Conservation (phyloP, 2,329 filamentous ascomycete genomes). For the Coniochaeta ligniaria region DNA sequence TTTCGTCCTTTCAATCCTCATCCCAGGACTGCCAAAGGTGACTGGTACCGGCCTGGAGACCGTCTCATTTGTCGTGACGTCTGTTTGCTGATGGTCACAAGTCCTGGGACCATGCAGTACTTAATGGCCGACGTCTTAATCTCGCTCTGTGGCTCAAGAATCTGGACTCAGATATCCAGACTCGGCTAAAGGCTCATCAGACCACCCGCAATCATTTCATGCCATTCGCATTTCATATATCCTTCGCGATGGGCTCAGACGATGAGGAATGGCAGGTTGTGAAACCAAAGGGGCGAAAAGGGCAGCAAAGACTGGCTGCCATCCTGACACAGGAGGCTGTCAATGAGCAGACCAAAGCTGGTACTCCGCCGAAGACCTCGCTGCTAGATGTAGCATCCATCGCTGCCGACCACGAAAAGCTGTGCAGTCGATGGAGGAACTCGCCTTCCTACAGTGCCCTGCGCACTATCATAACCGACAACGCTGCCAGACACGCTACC, state of each 20-base stretch:
- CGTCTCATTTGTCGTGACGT: neutral
- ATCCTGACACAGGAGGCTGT: constrained; percentile 5
- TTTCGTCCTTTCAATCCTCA: too few relatives aligned
- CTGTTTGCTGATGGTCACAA: neutral
- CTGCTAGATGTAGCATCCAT: constrained; percentile 11
- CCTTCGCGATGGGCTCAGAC: neutral
- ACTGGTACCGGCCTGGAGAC: too few relatives aligned
- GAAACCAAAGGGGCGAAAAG: neutral
- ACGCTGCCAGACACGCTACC: constrained; percentile 10
- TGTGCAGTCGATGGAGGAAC: constrained; percentile 12
- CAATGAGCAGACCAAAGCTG: constrained; percentile 1
- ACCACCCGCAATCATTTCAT: neutral
- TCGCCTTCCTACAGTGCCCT: constrained; percentile 24
- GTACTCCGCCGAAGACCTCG: neutral
- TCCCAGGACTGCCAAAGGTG: too few relatives aligned
- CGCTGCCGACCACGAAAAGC: constrained; percentile 18
- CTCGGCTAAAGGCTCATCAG: neutral
- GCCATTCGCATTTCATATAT: neutral
- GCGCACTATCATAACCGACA: constrained; percentile 21
- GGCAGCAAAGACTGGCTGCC: constrained; percentile 3
- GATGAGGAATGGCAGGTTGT: neutral
- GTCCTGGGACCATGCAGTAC: neutral
- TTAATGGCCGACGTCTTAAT: neutral
- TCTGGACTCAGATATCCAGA: neutral
- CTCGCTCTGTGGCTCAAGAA: neutral